Conservation (phyloP, 805 yeast species). For the Candida ascalaphidarum region DNA sequence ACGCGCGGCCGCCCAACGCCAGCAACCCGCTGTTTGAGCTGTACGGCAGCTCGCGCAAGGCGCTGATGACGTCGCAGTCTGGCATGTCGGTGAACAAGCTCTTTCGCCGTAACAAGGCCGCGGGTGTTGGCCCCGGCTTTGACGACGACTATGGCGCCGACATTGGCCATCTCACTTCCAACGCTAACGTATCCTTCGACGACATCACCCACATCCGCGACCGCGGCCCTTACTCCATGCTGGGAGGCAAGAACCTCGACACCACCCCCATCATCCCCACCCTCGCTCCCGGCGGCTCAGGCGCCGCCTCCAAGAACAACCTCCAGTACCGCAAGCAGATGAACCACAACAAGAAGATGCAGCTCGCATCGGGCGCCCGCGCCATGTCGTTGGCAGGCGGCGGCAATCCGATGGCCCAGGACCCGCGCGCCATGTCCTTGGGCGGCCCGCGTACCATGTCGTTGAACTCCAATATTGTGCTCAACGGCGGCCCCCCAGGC, state of each 20-base stretch:
- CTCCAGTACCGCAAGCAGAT: conserved; percentile 62
- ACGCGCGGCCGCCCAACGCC: conserved; percentile 7
- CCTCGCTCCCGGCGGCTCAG: conserved; percentile 24
- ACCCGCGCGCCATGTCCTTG: conserved; percentile 8
- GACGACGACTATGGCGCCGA: conserved; percentile 32
- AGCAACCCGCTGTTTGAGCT: conserved; percentile 3
- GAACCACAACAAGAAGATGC: conserved; percentile 58
- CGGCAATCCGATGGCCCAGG: conserved; percentile 18
- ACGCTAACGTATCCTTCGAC: conserved; percentile 44
- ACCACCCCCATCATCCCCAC: conserved; percentile 76
- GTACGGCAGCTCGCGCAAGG: conserved; percentile 16
- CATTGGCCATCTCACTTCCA: conserved; percentile 23
- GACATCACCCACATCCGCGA: conserved; percentile 59
- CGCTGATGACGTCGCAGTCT: conserved; percentile 31
- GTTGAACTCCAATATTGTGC: not conserved
- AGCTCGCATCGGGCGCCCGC: conserved; percentile 37
- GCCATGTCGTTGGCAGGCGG: conserved; percentile 34
- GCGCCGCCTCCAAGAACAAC: conserved; percentile 29
- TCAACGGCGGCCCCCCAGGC: conserved; percentile 13
- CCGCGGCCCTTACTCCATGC: conserved; percentile 56
- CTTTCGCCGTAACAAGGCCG: conserved; percentile 31
- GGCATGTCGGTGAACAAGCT: conserved; percentile 28
- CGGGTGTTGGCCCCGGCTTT: conserved; percentile 16
- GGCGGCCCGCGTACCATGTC: not conserved
- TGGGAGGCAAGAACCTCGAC: conserved; percentile 28